These are phyloP conservation scores for Wickerhamiella kurtzmanii DNA, from an alignment of 805 yeast species.

Conservation along the genomic window DNA sequence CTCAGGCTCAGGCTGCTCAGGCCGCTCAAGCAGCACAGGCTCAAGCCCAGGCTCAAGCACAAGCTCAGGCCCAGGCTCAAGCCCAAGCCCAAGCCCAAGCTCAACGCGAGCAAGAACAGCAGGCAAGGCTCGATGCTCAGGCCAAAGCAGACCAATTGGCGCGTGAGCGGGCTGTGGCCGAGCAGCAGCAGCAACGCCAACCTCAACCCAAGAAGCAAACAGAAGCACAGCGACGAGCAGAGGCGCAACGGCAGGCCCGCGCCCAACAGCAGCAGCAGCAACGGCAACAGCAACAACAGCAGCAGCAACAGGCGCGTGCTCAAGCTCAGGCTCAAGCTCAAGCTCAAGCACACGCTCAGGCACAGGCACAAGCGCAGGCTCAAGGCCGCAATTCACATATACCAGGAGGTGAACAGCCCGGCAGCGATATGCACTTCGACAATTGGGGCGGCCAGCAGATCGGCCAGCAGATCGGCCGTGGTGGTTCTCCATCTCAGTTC, in stretches of 20 bases:
- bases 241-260: neutral
- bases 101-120: slow-evolving; percentile 5
- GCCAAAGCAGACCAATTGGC: slow-evolving; percentile 1
- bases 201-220: too few relatives aligned
- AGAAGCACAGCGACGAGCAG: neutral
- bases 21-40: neutral
- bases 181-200: slow-evolving; percentile 1
- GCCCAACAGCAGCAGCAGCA: slow-evolving; percentile 5
- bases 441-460: neutral
- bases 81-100: neutral
- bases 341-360: slow-evolving; percentile 11
- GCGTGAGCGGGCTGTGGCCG: neutral
- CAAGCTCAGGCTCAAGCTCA: slow-evolving; percentile 11
- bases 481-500: slow-evolving; percentile 6
- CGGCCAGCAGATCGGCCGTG: neutral
- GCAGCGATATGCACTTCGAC: neutral
- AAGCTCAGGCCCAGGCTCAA: neutral
- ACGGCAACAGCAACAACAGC: slow-evolving; percentile 16
- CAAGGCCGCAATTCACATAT: too few relatives aligned
- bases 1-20: neutral
- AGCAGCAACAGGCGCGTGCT: slow-evolving; percentile 17
- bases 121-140: slow-evolving; percentile 20
- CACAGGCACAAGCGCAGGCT: slow-evolving; percentile 14
- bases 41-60: neutral
- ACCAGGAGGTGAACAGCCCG: too few relatives aligned